phyloP scores from a whole-genome alignment of 1,284 basidiomycete species.

The Tylopilus sp. region DNA sequence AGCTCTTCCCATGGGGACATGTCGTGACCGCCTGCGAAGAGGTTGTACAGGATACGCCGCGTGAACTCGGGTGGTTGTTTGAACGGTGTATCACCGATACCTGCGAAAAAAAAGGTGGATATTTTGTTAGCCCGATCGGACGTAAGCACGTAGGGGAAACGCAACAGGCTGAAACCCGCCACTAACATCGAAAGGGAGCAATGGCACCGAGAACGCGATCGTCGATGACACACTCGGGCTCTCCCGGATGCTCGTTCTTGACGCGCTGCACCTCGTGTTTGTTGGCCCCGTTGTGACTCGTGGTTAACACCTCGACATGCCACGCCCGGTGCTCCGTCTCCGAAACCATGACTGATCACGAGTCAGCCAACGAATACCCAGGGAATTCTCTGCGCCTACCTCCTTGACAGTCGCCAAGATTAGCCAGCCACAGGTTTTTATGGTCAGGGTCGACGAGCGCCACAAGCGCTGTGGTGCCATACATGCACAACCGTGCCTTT shows the following conservation, averaged over 20 bases:
- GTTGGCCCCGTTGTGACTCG: constrained; percentile 62
- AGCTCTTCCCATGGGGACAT: constrained; percentile 63
- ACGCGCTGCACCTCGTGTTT: constrained; percentile 56
- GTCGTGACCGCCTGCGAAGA: constrained; percentile 59
- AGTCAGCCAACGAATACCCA: constrained; percentile 2
- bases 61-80: constrained; percentile 69
- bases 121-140: constrained; percentile 5
- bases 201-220: constrained; percentile 64
- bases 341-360: constrained; percentile 48
- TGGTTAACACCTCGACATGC: constrained; percentile 53
- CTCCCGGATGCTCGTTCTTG: constrained; percentile 57
- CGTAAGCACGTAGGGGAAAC: constrained; percentile 3
- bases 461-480: constrained; percentile 68
- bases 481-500: constrained; percentile 65
- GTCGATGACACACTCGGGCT: constrained; percentile 58
- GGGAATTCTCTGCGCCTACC: constrained; percentile 42
- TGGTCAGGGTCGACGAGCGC: constrained; percentile 63
- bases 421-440: constrained; percentile 66
- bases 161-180: constrained; percentile 6
- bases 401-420: constrained; percentile 70
- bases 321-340: constrained; percentile 44
- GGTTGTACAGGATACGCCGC: constrained; percentile 62
- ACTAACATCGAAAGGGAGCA: constrained; percentile 66
- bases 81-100: constrained; percentile 67
- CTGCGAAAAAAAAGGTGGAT: constrained; percentile 32